Evolutionary conservation across 176 grass and related monocot genomes (phyloP).

Genomic region (Aegilops tauschii): DNA sequence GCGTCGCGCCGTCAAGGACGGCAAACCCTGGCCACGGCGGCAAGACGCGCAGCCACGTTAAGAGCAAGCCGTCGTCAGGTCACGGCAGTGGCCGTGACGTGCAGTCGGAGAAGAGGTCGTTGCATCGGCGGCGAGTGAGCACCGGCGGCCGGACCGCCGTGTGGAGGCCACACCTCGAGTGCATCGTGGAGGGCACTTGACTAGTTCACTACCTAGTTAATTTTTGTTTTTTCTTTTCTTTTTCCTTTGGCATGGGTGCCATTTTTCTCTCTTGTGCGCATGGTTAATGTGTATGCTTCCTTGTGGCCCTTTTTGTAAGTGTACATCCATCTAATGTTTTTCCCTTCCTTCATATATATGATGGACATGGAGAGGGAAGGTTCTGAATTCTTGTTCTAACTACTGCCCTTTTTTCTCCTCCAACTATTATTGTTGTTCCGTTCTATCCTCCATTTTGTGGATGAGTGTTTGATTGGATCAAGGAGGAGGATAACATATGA

Average conservation of each 20-base stretch:
- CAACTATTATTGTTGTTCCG: background rate
- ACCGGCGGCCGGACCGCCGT: constrained; percentile 29
- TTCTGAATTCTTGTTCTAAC: constrained; percentile 19
- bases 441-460: background rate
- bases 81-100: constrained; percentile 2
- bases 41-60: background rate
- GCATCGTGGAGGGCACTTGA: constrained; percentile 72
- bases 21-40: background rate
- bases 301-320: constrained; percentile 9
- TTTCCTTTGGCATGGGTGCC: constrained; percentile 30
- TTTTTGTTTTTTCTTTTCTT: background rate
- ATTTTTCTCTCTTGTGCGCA: constrained; percentile 40
- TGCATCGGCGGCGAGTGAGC: constrained; percentile 41
- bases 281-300: constrained; percentile 17
- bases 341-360: constrained; percentile 18
- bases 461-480: background rate
- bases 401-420: background rate
- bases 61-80: background rate
- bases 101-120: constrained; percentile 25
- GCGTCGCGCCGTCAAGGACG: background rate
- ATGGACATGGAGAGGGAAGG: constrained; percentile 28
- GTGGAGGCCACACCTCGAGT: constrained; percentile 80
- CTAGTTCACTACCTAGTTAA: background rate
- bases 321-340: constrained; percentile 56
- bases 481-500: constrained; percentile 7